Conservation (phyloP, 208 protist genomes). For the Leishmania major region DNA sequence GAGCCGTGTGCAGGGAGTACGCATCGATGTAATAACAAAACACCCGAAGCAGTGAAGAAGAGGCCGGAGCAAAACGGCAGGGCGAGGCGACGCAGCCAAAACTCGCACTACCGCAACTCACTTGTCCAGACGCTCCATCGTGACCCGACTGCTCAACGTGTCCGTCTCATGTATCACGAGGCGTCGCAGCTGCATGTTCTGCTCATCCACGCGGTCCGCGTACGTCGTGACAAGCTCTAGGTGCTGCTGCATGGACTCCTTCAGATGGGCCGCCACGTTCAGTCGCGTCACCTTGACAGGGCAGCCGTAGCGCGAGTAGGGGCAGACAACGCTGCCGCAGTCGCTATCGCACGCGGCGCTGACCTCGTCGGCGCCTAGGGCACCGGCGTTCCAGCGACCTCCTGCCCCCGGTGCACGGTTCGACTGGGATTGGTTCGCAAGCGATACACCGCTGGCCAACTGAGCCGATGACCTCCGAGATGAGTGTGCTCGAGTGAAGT, state of each 20-base stretch:
- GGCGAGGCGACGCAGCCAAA: conserved; percentile 18
- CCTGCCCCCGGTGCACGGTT: conserved; percentile 18
- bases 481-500: conserved; percentile 26
- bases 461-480: conserved; percentile 6
- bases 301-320: conserved; percentile 78
- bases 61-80: neutral
- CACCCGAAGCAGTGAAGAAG: conserved; percentile 7
- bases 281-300: conserved; percentile 43
- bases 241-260: conserved; percentile 58
- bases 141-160: conserved; percentile 20
- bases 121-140: conserved; percentile 8
- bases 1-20: neutral
- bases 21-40: neutral
- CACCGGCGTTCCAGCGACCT: conserved; percentile 7
- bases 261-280: conserved; percentile 52
- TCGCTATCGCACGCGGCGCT: neutral
- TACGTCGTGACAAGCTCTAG: conserved; percentile 70
- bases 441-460: conserved; percentile 17
- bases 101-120: neutral
- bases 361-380: neutral
- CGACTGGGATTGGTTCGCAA: conserved; percentile 15
- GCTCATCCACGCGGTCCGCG: conserved; percentile 64
- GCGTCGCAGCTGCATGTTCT: conserved; percentile 73
- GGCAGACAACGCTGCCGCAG: conserved; percentile 39
- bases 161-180: conserved; percentile 44